A percentile compares a stretch with the other conserved stretches of the same genome.
Evolutionary conservation across 495 filamentous ascomycete genomes (phyloP).

Genomic region (Pseudotulostoma volvatum): DNA sequence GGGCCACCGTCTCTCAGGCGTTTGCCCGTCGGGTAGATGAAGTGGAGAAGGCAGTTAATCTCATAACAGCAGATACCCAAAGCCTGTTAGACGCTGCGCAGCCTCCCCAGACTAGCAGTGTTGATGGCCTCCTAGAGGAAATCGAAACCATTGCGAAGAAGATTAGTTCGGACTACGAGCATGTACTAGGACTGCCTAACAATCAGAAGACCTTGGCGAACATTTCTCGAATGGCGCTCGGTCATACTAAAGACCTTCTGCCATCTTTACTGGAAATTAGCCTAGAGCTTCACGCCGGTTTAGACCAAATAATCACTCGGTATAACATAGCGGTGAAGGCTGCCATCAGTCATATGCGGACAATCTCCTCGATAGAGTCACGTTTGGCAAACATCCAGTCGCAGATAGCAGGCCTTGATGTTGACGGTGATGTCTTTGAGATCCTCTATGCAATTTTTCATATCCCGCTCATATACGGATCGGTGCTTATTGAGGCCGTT

Average conservation of each 20-base stretch:
- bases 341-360: constrained; percentile 56
- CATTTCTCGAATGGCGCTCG: constrained; percentile 70
- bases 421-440: constrained; percentile 58
- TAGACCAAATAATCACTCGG: constrained; percentile 47
- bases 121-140: constrained; percentile 53
- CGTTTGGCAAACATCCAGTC: constrained; percentile 50
- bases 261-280: constrained; percentile 58
- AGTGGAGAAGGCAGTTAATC: constrained; percentile 34
- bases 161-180: constrained; percentile 73
- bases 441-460: constrained; percentile 57
- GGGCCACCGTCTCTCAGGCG: constrained; percentile 26
- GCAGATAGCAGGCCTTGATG: constrained; percentile 52
- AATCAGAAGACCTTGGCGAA: constrained; percentile 58
- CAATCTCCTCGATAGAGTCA: constrained; percentile 61
- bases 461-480: constrained; percentile 77
- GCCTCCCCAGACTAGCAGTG: constrained; percentile 22
- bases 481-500: constrained; percentile 69
- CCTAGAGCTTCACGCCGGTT: constrained; percentile 56
- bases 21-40: constrained; percentile 38
- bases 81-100: constrained; percentile 27
- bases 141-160: constrained; percentile 74
- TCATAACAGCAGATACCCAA: constrained; percentile 37
- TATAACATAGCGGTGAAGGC: constrained; percentile 42
- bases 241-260: constrained; percentile 75
- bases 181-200: constrained; percentile 49